A percentile compares a stretch with the other conserved stretches of the same genome.
Evolutionary conservation across 306 rosid species (phyloP).

Genomic region (Cicer judaicum): DNA sequence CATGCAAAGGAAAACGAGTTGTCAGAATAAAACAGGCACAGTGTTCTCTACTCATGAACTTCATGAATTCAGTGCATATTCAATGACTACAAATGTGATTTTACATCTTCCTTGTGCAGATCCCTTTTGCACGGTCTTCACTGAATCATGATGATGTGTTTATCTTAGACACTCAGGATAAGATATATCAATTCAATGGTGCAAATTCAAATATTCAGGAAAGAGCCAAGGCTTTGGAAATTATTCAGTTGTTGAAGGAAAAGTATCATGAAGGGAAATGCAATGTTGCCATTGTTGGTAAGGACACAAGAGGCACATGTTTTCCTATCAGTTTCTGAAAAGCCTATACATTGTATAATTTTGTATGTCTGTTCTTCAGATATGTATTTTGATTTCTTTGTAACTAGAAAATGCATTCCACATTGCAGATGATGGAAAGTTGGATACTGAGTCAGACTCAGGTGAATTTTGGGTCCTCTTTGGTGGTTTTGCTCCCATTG

Average conservation of each 20-base stretch:
- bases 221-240: constrained; percentile 97
- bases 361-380: constrained; percentile 32
- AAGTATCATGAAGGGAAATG: constrained; percentile 86
- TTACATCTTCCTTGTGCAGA: constrained; percentile 60
- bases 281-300: constrained; percentile 98
- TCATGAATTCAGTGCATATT: constrained; percentile 45
- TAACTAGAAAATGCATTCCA: constrained; percentile 37
- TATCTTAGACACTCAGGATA: constrained; percentile 81
- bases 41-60: constrained; percentile 35
- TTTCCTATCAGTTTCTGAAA: constrained; percentile 32
- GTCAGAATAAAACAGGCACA: constrained; percentile 97
- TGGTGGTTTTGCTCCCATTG: constrained; percentile 99
- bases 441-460: constrained; percentile 97
- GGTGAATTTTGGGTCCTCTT: constrained; percentile 99
- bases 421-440: constrained; percentile 92
- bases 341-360: constrained; percentile 12
- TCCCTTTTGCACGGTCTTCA: constrained; percentile 93
- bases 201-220: constrained; percentile 98
- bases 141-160: constrained; percentile 98
- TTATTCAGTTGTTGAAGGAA: constrained; percentile 92
- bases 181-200: constrained; percentile 97
- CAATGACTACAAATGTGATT: constrained; percentile 41
- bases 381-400: constrained; percentile 40
- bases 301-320: constrained; percentile 51
- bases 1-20: constrained; percentile 97